Percentiles rank a stretch among this genome's conserved stretches.
Evolutionary conservation across 202 grass and related monocot genomes (phyloP).

Genomic region (Schoenoplectus tabernaemontani): DNA sequence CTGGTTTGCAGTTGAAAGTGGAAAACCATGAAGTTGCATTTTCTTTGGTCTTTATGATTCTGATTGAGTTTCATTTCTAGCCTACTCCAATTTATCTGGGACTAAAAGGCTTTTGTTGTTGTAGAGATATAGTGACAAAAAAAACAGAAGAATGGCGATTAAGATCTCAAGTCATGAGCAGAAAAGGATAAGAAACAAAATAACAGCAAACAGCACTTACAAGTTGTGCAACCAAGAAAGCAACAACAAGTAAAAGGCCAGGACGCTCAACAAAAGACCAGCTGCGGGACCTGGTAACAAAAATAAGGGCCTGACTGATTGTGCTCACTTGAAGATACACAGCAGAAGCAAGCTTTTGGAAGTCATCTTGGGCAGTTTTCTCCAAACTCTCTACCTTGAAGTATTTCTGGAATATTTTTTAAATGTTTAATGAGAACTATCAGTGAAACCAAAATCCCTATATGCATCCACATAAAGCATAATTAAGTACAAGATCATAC

Average conservation of each 20-base stretch:
- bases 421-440: background rate
- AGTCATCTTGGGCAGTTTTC: constrained; percentile 77
- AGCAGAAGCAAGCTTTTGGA: constrained; percentile 79
- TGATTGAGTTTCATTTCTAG: no score
- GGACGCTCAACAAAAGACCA: constrained; percentile 91
- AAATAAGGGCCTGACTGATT: constrained; percentile 82
- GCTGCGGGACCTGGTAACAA: constrained; percentile 80
- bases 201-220: constrained; percentile 24
- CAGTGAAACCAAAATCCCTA: background rate
- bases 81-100: no score
- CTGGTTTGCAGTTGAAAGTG: background rate
- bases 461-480: background rate
- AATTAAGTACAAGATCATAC: background rate
- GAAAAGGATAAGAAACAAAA: background rate
- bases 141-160: background rate
- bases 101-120: no score
- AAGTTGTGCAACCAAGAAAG: constrained; percentile 80
- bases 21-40: background rate
- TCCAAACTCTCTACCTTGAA: constrained; percentile 75
- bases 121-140: background rate
- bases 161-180: background rate
- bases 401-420: constrained; percentile 41
- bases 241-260: constrained; percentile 59
- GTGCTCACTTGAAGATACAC: constrained; percentile 96
- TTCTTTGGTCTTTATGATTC: no score